Base-by-base conservation (phyloP, 805 yeast genomes). In the Isabelozyma rhagii region DNA sequence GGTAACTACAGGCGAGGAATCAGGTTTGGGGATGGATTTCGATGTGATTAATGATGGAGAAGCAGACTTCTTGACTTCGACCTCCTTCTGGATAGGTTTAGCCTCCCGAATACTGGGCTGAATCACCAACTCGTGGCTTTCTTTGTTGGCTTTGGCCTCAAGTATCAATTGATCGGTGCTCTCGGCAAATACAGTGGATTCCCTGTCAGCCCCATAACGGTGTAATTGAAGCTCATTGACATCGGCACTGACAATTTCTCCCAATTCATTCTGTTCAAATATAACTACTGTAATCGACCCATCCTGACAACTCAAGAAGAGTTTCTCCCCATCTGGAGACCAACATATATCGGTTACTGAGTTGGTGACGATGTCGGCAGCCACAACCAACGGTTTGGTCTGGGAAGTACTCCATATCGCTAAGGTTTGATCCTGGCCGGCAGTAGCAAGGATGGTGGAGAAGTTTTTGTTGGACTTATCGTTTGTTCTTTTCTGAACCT, bases 401-500 rank as follows among this genome's bases (percentile, higher is more conserved):
- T 77, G 77, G 2, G 80, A 68, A 0, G 97, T 93, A 59, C 84
- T 84, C 99, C 99, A 93, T 5, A 93, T 74, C 0, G 91, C 96
- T 39, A 94, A 67, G 1, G 91, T 80, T 59, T 89, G 84, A 67
- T 93, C 99, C 67, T 93, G 98, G 9, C 98, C 98, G 11, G 93
- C 97, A 28, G 97, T 87, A 2, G 97, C 97, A n/a, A 93, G 74
- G 0, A 93, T 80, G 0, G 97, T 85, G 7, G 87, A 76, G 47
- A 78, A 70, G 17, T 56, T 58, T 15, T 53, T 56, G 31, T 57
- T 58, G 8, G 55, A 52, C 28, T 54, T 60, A 39, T 56, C 57
- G 36, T 43, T 50, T 39, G 34, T 46, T 44, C 3, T 53, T 47
- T 28, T 56, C 43, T 46, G 50, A 49, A 48, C 14, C 15, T 43